phyloP scores from a whole-genome alignment of 2,329 filamentous ascomycete genomes.

The Pleoardoris graminearum region DNA sequence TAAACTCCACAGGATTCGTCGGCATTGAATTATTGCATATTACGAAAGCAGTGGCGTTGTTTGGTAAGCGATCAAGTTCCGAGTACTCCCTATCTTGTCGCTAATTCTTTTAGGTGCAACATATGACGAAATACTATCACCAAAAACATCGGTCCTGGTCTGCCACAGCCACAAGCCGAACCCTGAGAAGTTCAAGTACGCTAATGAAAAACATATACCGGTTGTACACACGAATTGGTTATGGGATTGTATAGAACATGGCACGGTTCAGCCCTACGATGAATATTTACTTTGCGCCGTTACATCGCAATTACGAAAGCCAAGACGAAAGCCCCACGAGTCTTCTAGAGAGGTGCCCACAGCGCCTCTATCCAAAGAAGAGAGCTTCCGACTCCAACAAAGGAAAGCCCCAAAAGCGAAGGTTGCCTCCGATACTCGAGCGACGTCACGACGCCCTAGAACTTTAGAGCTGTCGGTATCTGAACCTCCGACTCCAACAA shows the following conservation, averaged over 20 bases:
- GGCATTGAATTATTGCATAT: constrained; percentile 86
- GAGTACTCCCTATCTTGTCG: constrained; percentile 4
- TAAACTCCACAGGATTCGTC: constrained; percentile 81
- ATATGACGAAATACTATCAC: constrained; percentile 77
- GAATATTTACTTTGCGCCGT: constrained; percentile 42
- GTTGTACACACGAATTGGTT: constrained; percentile 84
- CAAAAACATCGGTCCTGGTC: constrained; percentile 75
- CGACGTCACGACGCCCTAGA: constrained; percentile 19
- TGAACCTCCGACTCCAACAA: constrained; percentile 25
- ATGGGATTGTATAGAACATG: constrained; percentile 70
- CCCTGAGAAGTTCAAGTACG: constrained; percentile 78
- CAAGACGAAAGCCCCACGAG: constrained; percentile 18
- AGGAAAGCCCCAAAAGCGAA: constrained; percentile 24
- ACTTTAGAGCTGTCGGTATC: constrained; percentile 31
- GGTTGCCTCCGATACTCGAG: constrained; percentile 19
- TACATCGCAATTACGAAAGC: constrained; percentile 20
- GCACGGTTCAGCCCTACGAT: constrained; percentile 54
- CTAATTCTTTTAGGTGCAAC: constrained; percentile 60
- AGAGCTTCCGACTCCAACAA: constrained; percentile 23
- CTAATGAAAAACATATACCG: constrained; percentile 73
- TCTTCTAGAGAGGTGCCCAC: constrained; percentile 23
- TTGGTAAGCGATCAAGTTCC: constrained; percentile 55
- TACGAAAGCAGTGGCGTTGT: constrained; percentile 71
- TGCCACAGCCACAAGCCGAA: constrained; percentile 63
- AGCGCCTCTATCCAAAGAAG: constrained; percentile 27